These are phyloP conservation scores for Neopestalotiopsis sp. DNA, from an alignment of 2,329 filamentous ascomycete species.

Conservation along the genomic window DNA sequence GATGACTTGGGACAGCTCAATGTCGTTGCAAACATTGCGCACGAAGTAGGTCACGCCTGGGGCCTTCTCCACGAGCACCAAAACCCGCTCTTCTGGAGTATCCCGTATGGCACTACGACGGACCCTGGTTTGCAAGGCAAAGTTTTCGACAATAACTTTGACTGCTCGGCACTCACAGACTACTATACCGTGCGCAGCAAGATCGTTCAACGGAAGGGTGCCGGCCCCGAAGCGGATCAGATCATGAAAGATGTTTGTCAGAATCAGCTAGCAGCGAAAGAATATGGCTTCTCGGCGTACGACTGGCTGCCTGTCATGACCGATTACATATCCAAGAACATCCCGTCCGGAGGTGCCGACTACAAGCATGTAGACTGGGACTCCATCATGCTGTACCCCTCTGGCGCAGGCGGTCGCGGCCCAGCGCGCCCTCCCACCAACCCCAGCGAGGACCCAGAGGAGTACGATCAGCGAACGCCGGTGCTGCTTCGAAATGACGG, in stretches of 20 bases:
- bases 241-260: background rate
- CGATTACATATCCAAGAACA: too few species aligned
- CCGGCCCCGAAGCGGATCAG: background rate
- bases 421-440: background rate
- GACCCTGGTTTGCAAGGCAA: background rate
- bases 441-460: background rate
- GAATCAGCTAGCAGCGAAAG: background rate
- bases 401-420: slow-evolving; percentile 20
- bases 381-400: slow-evolving; percentile 31
- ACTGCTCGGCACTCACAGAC: background rate
- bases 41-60: slow-evolving; percentile 36
- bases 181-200: background rate
- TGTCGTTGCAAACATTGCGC: slow-evolving; percentile 28
- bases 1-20: background rate
- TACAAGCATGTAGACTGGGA: slow-evolving; percentile 20
- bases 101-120: background rate
- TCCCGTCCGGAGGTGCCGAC: too few species aligned
- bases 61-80: slow-evolving; percentile 36
- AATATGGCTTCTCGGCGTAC: background rate
- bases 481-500: background rate
- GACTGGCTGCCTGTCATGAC: background rate
- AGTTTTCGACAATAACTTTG: background rate
- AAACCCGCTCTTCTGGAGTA: slow-evolving; percentile 30
- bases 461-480: background rate
- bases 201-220: background rate